phyloP scores from a whole-genome alignment of 164 flowering plant genomes.

The Aristolochia californica region DNA sequence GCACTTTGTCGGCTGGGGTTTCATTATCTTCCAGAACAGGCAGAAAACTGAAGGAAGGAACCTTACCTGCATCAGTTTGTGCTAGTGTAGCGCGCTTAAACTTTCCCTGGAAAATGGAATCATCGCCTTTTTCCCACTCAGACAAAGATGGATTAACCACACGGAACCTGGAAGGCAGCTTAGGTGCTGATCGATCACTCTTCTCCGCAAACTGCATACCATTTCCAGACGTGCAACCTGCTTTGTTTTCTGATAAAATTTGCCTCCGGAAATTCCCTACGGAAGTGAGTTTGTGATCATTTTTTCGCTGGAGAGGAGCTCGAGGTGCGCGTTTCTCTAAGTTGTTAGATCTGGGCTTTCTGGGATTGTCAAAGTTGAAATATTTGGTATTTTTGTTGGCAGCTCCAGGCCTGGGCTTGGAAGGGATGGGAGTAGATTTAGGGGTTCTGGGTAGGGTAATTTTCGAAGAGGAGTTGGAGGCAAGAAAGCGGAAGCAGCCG shows the following conservation, averaged over 20 bases:
- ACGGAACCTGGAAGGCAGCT: background rate
- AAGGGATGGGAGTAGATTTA: background rate
- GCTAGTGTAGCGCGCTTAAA: no score
- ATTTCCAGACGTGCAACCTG: background rate
- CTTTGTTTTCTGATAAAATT: no score
- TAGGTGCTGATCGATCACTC: background rate
- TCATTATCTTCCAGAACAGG: constrained; percentile 5
- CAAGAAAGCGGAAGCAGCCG: constrained; percentile 47
- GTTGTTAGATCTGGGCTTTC: constrained; percentile 10
- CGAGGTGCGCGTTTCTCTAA: no score
- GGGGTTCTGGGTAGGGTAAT: constrained; percentile 11
- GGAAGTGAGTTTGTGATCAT: background rate
- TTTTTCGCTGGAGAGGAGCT: background rate
- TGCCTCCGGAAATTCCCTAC: no score
- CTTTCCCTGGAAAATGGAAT: no score
- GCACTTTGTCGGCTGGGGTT: no score
- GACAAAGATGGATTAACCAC: constrained; percentile 2
- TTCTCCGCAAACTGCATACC: background rate
- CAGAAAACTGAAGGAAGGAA: constrained; percentile 9
- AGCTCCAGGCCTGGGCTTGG: constrained; percentile 18
- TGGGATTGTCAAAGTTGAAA: constrained; percentile 9
- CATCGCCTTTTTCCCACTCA: constrained; percentile 22
- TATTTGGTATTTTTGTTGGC: constrained; percentile 9
- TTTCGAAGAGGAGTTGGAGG: constrained; percentile 29
- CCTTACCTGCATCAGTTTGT: constrained; percentile 8